A percentile compares a stretch with the other conserved stretches of the same genome.
Evolutionary conservation across 768 basidiomycete genomes (phyloP).

Genomic region (Lactarius sp.): DNA sequence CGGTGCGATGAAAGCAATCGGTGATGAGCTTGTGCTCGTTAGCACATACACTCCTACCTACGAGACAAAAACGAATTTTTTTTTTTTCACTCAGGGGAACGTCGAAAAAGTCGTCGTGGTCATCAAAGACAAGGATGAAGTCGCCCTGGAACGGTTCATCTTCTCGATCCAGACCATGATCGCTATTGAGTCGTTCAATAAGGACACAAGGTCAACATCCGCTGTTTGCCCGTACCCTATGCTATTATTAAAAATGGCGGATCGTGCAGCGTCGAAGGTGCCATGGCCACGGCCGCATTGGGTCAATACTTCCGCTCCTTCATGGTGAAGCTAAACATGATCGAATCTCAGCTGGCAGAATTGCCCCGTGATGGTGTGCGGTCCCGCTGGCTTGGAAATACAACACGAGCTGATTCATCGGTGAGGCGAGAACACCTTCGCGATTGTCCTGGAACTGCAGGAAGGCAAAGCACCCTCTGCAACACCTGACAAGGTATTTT

Average conservation of each 20-base stretch:
- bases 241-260: not conserved
- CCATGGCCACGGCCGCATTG: slow-evolving; percentile 58
- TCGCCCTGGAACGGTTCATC: slow-evolving; percentile 84
- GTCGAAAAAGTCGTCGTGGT: slow-evolving; percentile 78
- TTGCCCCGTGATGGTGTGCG: slow-evolving; percentile 49
- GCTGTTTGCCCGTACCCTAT: slow-evolving; percentile 2
- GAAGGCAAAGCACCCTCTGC: slow-evolving; percentile 57
- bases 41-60: slow-evolving; percentile 2
- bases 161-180: slow-evolving; percentile 85
- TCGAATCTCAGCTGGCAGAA: slow-evolving; percentile 65
- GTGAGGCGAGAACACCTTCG: slow-evolving; percentile 70
- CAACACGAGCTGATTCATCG: slow-evolving; percentile 1
- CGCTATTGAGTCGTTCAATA: slow-evolving; percentile 61
- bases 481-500: slow-evolving; percentile 41
- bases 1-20: slow-evolving; percentile 78
- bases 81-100: slow-evolving; percentile 49
- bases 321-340: slow-evolving; percentile 72
- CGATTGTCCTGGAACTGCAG: slow-evolving; percentile 74
- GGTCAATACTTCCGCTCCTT: slow-evolving; percentile 80
- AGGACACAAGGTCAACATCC: slow-evolving; percentile 54
- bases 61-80: not conserved
- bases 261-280: slow-evolving; percentile 56
- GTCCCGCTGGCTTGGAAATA: not conserved
- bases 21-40: slow-evolving; percentile 69
- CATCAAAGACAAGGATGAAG: slow-evolving; percentile 75